A percentile compares a stretch with the other conserved stretches of the same genome.
These are phyloP conservation scores for Penicillium atrosanguineum DNA, from an alignment of 495 filamentous ascomycete genomes.

Conservation along the genomic window DNA sequence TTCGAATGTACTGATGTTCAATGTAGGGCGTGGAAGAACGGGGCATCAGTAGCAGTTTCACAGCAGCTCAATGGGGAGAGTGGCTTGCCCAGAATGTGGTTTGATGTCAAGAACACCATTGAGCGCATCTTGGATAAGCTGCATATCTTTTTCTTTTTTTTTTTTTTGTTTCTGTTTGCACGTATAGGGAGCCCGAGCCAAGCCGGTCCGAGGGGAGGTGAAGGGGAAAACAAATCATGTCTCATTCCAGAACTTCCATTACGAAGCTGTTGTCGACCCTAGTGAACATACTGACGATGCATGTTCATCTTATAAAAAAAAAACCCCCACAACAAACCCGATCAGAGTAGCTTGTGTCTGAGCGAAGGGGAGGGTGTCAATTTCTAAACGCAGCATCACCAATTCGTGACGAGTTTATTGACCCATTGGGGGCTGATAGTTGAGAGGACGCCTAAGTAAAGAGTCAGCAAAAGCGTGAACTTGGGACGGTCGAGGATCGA, in stretches of 20 bases:
- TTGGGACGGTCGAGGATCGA: not conserved
- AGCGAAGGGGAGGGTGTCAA: constrained; percentile 1
- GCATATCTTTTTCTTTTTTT: not conserved
- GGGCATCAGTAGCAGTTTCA: constrained; percentile 75
- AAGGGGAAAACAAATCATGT: constrained; percentile 31
- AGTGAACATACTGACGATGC: constrained; percentile 22
- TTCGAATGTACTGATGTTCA: not conserved
- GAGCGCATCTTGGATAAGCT: constrained; percentile 3
- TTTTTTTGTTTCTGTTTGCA: not conserved
- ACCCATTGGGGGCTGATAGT: constrained; percentile 71
- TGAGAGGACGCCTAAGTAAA: constrained; percentile 69
- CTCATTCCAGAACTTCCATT: constrained; percentile 32
- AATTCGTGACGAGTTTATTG: constrained; percentile 27
- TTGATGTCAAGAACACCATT: constrained; percentile 32
- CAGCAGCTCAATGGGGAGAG: constrained; percentile 74
- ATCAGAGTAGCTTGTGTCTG: constrained; percentile 7
- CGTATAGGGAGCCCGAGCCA: constrained; percentile 7
- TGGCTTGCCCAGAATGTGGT: constrained; percentile 77
- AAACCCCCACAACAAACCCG: constrained; percentile 2
- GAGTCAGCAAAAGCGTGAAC: constrained; percentile 10
- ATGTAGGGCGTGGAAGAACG: constrained; percentile 69
- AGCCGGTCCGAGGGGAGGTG: constrained; percentile 10
- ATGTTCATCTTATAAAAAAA: constrained; percentile 20
- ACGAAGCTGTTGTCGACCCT: constrained; percentile 28
- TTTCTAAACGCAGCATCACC: constrained; percentile 11